Conservation (phyloP, 768 basidiomycete genomes). For the Candolleomyces eurysporus region DNA sequence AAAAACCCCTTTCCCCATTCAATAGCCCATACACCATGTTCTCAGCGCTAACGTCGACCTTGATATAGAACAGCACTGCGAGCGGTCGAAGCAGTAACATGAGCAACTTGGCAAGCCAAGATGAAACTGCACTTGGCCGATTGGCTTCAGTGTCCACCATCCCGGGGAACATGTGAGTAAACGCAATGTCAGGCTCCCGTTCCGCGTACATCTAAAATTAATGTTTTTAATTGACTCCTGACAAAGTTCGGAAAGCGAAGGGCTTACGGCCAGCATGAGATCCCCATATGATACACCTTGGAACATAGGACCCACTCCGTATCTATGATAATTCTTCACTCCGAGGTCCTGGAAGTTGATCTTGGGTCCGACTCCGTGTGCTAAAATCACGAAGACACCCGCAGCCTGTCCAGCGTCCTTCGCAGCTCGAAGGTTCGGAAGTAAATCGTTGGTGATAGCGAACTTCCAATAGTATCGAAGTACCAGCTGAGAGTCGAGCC, state of each 20-base stretch:
- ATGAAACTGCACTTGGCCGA: slow-evolving; percentile 5
- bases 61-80: slow-evolving; percentile 18
- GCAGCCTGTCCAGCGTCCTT: slow-evolving; percentile 34
- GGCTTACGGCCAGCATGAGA: slow-evolving; percentile 30
- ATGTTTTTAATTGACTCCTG: background rate
- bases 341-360: slow-evolving; percentile 39
- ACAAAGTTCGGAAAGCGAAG: background rate
- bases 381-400: slow-evolving; percentile 36
- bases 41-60: slow-evolving; percentile 25
- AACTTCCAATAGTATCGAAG: slow-evolving; percentile 40
- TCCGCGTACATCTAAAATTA: slow-evolving; percentile 25
- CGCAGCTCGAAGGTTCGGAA: slow-evolving; percentile 36
- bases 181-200: slow-evolving; percentile 38
- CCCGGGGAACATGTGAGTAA: slow-evolving; percentile 45
- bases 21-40: slow-evolving; percentile 30
- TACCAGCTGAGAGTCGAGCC: slow-evolving; percentile 38
- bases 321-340: slow-evolving; percentile 30
- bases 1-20: slow-evolving; percentile 20
- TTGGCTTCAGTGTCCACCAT: slow-evolving; percentile 28
- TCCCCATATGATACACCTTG: slow-evolving; percentile 34
- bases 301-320: slow-evolving; percentile 20
- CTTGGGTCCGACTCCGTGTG: slow-evolving; percentile 21
- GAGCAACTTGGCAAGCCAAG: slow-evolving; percentile 15
- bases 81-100: slow-evolving; percentile 17
- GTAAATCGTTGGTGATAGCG: slow-evolving; percentile 36